Evolutionary conservation across 2,329 filamentous ascomycete genomes (phyloP).

Genomic region (Phoma sp.): DNA sequence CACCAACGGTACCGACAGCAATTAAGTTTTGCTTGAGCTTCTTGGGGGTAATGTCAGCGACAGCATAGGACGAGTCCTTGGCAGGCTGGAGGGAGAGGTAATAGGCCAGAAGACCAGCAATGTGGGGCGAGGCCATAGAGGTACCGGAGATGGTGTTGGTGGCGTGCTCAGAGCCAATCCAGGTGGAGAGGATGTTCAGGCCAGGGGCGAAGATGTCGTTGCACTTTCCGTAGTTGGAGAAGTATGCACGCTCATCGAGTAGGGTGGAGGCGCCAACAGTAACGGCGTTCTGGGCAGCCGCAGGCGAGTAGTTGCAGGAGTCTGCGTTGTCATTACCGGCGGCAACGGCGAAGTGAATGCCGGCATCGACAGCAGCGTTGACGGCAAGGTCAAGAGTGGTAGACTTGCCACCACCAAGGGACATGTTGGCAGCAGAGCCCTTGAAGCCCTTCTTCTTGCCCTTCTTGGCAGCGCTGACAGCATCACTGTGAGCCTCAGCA

Average conservation of each 20-base stretch:
- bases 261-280: constrained; percentile 96
- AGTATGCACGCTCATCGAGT: constrained; percentile 95
- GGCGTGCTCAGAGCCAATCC: constrained; percentile 95
- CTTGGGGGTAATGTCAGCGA: constrained; percentile 87
- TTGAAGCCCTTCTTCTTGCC: constrained; percentile 97
- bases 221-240: constrained; percentile 99
- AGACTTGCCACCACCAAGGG: constrained; percentile 96
- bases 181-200: constrained; percentile 95
- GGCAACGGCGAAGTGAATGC: constrained; percentile 96
- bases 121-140: constrained; percentile 72
- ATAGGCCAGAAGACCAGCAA: constrained; percentile 93
- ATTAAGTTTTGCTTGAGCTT: constrained; percentile 92
- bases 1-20: constrained; percentile 77
- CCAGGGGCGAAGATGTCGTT: constrained; percentile 99
- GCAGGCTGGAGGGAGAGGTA: constrained; percentile 94
- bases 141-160: constrained; percentile 93
- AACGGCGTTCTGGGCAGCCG: constrained; percentile 86
- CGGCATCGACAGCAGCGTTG: constrained; percentile 88
- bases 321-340: constrained; percentile 71
- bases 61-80: constrained; percentile 86
- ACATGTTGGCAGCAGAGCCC: constrained; percentile 99
- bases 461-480: constrained; percentile 78
- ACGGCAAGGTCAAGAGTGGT: constrained; percentile 88
- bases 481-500: constrained; percentile 76
- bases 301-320: constrained; percentile 71